phyloP scores from a whole-genome alignment of 371 early-diverging fungal species.

The Nematocida homosporus region DNA sequence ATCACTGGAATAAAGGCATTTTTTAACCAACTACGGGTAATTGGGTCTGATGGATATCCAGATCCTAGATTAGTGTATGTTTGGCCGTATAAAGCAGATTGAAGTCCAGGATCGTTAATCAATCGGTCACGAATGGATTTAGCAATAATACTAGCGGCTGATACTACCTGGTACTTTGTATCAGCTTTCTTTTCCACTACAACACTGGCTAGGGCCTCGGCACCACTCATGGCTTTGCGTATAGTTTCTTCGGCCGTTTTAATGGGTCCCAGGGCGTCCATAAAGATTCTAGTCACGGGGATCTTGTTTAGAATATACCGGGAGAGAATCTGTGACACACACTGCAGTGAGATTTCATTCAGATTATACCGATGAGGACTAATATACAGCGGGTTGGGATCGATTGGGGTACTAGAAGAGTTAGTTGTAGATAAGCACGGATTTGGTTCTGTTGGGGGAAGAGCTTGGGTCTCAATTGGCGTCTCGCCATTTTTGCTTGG shows the following conservation, averaged over 20 bases:
- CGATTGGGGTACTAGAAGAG: background rate
- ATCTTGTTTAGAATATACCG: conserved; percentile 4
- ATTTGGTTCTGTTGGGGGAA: background rate
- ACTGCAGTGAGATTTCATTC: conserved; percentile 84
- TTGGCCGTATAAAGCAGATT: conserved; percentile 69
- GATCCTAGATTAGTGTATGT: conserved; percentile 75
- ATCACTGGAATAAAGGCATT: conserved; percentile 76
- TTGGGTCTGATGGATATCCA: conserved; percentile 93
- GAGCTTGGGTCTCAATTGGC: background rate
- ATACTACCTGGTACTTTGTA: conserved; percentile 83
- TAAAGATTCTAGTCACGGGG: conserved; percentile 69
- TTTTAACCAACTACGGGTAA: conserved; percentile 79
- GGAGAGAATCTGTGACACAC: conserved; percentile 68
- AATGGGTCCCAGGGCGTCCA: conserved; percentile 93
- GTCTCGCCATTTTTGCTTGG: background rate
- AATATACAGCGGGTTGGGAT: conserved; percentile 2
- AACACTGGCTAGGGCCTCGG: conserved; percentile 65
- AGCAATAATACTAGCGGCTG: conserved; percentile 93
- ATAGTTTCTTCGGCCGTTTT: conserved; percentile 76
- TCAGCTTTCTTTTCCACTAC: conserved; percentile 91
- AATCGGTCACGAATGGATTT: conserved; percentile 86
- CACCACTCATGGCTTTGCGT: conserved; percentile 71
- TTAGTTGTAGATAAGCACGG: background rate
- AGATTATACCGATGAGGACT: conserved; percentile 71
- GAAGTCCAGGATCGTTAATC: conserved; percentile 61